Evolutionary conservation across 2,329 filamentous ascomycete genomes (phyloP).

Genomic region (Penicillium sp.): DNA sequence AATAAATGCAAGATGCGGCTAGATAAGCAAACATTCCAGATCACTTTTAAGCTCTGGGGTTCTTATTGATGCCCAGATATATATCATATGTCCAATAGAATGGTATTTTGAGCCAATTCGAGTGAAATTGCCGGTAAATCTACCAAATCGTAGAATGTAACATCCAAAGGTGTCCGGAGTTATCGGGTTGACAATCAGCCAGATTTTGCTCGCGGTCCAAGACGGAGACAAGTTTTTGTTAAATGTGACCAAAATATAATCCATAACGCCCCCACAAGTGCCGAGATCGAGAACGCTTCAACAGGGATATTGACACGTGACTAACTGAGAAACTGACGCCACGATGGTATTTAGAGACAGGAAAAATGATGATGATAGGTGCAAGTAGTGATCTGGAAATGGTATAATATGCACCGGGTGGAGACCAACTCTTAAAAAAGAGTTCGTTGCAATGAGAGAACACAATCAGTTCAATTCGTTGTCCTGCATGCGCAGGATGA

Average conservation of each 20-base stretch:
- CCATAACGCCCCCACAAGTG: conserved; percentile 3
- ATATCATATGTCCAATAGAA: not conserved
- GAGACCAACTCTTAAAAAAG: not conserved
- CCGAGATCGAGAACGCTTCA: conserved; percentile 5
- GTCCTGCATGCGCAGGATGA: conserved; percentile 66
- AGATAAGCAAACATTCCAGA: not conserved
- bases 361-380: not conserved
- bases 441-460: not conserved
- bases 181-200: not conserved
- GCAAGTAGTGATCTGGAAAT: not conserved
- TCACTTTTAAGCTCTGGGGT: not conserved
- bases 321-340: not conserved
- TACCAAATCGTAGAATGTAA: not conserved
- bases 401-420: not conserved
- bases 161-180: not conserved
- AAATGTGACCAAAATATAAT: not conserved
- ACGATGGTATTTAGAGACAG: not conserved
- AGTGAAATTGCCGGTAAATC: not conserved
- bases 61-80: not conserved
- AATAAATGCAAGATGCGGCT: not conserved
- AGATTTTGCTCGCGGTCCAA: not conserved
- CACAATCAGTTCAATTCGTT: conserved; percentile 16
- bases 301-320: conserved; percentile 3
- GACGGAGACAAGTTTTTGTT: not conserved
- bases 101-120: not conserved